Evolutionary conservation across 2,329 filamentous ascomycete species (phyloP), one percentile per base, ranked within the genome.

Genomic region (Fusarium austroafricanum): DNA sequence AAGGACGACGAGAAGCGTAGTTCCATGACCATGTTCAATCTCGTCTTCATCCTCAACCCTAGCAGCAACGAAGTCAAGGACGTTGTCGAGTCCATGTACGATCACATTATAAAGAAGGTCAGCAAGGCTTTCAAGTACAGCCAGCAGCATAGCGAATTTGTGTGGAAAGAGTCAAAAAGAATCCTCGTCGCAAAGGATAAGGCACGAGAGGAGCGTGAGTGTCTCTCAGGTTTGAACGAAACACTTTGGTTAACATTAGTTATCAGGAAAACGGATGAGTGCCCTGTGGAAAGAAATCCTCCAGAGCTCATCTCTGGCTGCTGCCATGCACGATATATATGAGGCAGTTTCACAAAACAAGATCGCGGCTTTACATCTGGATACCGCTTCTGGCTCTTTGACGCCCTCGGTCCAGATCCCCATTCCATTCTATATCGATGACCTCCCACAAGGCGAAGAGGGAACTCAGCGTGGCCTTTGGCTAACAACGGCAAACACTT

Each of bases 1-100:
- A 78, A 82, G 31, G 78, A 83, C 39, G 84, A 90, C 64, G 84
- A 88, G 74, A 90, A 92, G 76, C 83, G 83, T 70, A 88, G 86
- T 68, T 87, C 88, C 45, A 94, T 98, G 92, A 94, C 90, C 66
- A 98, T 98, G 95, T 99, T 99, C 80, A 97, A 97, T 77, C 87
- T 97, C 12, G 94, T 98, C 23, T 98, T 98, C 77, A 92, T 97
- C 50, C 83, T 97, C 68, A 91, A 93, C 70, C 92, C 94, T 5
- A 90, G 90, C 49, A 88, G 90, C 52, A 84, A 94, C 57, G 92
- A 97, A 75, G 89, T 91, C 68, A 91, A 92, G 57, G 84, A 86
- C 83, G 74, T 96, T 44, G 87, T 91, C 42, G 92, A 96, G 67
- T 90, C 82, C 7, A 79, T 97, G 75, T 97, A 97, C 77, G 86